Percentiles rank a stretch among this genome's conserved stretches.
These are phyloP conservation scores for Psidium friedrichsthalianum DNA, from an alignment of 345 rosid species.

Conservation along the genomic window DNA sequence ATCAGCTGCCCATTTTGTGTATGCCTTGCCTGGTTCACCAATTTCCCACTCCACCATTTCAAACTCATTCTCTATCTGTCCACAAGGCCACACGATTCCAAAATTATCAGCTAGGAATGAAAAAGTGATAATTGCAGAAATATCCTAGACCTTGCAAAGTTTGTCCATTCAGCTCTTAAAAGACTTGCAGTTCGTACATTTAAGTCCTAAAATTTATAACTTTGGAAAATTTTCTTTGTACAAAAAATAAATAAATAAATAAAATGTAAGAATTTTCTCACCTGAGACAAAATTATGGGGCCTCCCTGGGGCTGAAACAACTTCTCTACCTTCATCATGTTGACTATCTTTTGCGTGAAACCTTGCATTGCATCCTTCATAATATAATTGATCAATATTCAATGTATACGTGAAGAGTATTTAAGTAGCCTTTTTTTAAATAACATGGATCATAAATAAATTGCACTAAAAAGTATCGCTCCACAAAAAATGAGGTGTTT, in stretches of 20 bases:
- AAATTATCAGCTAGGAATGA: neutral
- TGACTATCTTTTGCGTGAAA: constrained; percentile 28
- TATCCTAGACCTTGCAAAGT: neutral
- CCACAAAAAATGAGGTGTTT: no score
- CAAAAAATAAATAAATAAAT: neutral
- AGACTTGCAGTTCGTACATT: neutral
- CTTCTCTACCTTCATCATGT: constrained; percentile 24
- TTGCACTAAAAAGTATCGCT: no score
- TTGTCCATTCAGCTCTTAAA: neutral
- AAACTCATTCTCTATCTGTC: constrained; percentile 64
- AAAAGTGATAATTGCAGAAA: neutral
- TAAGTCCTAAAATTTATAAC: neutral
- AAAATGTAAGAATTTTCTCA: neutral
- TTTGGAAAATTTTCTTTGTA: neutral
- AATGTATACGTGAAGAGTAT: neutral
- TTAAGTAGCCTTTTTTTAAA: neutral
- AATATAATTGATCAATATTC: neutral
- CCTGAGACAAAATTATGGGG: constrained; percentile 35
- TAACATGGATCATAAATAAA: neutral
- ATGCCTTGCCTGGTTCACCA: constrained; percentile 40
- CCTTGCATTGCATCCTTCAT: constrained; percentile 32
- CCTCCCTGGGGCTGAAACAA: constrained; percentile 38
- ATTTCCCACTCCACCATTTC: constrained; percentile 39
- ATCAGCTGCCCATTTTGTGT: constrained; percentile 48
- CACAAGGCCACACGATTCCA: neutral